Evolutionary conservation across 2,329 filamentous ascomycete genomes (phyloP).

Genomic region (Alternaria ethzedia): DNA sequence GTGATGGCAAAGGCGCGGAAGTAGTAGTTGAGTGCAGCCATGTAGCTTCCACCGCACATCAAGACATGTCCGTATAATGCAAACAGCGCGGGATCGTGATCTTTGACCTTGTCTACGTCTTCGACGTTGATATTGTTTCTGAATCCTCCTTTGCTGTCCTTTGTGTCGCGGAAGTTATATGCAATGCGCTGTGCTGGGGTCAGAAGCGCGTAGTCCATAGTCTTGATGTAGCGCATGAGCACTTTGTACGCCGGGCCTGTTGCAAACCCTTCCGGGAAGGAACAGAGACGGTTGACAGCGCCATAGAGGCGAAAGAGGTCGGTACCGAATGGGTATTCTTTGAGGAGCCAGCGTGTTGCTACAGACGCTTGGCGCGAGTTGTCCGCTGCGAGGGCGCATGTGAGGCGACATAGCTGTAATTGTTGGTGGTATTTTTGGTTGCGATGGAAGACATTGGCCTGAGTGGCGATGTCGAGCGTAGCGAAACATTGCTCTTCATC

Average conservation of each 20-base stretch:
- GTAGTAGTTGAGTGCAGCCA: conserved; percentile 87
- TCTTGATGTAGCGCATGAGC: conserved; percentile 88
- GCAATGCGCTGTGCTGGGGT: conserved; percentile 57
- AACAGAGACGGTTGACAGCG: conserved; percentile 76
- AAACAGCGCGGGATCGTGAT: conserved; percentile 75
- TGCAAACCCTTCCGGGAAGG: conserved; percentile 76
- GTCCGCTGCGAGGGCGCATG: conserved; percentile 80
- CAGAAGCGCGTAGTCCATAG: conserved; percentile 75
- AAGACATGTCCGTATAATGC: conserved; percentile 91
- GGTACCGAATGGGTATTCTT: conserved; percentile 77
- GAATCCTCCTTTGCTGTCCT: conserved; percentile 49
- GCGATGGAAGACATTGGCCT: conserved; percentile 83
- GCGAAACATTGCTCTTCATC: conserved; percentile 77
- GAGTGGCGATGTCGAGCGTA: conserved; percentile 76
- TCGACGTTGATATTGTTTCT: conserved; percentile 47
- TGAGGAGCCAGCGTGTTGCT: conserved; percentile 83
- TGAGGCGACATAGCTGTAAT: conserved; percentile 80
- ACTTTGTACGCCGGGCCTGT: conserved; percentile 87
- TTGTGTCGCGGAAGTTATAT: conserved; percentile 47
- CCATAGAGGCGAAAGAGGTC: conserved; percentile 86
- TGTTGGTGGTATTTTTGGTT: conserved; percentile 70
- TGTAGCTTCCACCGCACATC: conserved; percentile 81
- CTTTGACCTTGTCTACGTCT: conserved; percentile 49
- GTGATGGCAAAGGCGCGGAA: conserved; percentile 71
- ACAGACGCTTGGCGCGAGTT: conserved; percentile 78